Evolutionary conservation across 2,329 filamentous ascomycete genomes (phyloP).

Genomic region (Cyphellophora europaea): DNA sequence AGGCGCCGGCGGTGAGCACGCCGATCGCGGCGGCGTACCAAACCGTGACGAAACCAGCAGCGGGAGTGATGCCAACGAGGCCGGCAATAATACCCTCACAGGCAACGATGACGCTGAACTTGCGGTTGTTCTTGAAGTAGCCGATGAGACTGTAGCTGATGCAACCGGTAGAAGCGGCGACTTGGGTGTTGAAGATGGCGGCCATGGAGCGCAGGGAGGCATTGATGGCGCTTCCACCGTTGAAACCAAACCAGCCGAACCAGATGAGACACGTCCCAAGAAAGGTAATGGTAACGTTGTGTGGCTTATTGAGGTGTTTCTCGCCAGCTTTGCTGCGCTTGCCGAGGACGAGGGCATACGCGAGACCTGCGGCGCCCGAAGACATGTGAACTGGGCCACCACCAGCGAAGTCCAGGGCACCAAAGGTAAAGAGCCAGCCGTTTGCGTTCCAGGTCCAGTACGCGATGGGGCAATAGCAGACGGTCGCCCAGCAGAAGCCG

Average conservation of each 20-base stretch:
- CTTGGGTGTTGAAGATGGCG: constrained; percentile 76
- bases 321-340: constrained; percentile 50
- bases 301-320: constrained; percentile 48
- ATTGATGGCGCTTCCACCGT: constrained; percentile 73
- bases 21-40: constrained; percentile 52
- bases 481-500: constrained; percentile 62
- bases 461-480: constrained; percentile 60
- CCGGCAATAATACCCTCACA: constrained; percentile 84
- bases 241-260: constrained; percentile 78
- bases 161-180: constrained; percentile 73
- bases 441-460: constrained; percentile 71
- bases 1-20: constrained; percentile 44
- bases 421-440: constrained; percentile 61
- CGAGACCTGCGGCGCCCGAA: constrained; percentile 61
- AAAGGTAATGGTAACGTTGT: constrained; percentile 66
- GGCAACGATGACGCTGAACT: constrained; percentile 89
- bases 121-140: constrained; percentile 80
- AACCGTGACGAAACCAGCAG: constrained; percentile 73
- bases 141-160: constrained; percentile 71
- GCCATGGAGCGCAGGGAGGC: constrained; percentile 79
- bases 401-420: constrained; percentile 65
- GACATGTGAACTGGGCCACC: constrained; percentile 68
- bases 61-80: constrained; percentile 82
- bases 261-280: constrained; percentile 50
- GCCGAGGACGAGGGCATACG: constrained; percentile 64